Percentiles rank a stretch among this genome's conserved stretches.
phyloP scores from a whole-genome alignment of 2,329 filamentous ascomycete species.

The Scedosporium minutisporum region DNA sequence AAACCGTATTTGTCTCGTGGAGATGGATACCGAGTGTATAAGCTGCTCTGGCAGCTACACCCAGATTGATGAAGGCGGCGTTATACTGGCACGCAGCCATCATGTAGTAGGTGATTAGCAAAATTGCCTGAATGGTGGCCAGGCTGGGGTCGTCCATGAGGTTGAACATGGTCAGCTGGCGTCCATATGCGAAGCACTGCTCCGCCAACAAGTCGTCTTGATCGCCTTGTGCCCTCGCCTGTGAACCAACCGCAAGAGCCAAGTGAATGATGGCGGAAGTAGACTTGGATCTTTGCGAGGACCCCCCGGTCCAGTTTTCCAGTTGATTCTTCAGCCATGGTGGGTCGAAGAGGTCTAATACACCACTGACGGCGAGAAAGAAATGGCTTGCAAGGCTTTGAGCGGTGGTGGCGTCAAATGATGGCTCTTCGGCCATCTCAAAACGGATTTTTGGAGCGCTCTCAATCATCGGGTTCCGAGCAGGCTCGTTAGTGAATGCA shows the following conservation, averaged over 20 bases:
- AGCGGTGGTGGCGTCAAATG: not conserved
- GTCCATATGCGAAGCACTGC: not conserved
- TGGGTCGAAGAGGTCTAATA: not conserved
- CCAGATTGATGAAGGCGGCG: not conserved
- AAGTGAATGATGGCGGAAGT: not conserved
- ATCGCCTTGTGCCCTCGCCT: not conserved
- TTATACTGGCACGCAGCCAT: not conserved
- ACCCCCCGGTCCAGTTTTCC: not conserved
- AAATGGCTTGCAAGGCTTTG: not conserved
- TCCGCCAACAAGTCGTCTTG: not conserved
- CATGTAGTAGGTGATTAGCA: constrained; percentile 2
- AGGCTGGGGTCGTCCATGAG: constrained; percentile 3
- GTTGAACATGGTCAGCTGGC: not conserved
- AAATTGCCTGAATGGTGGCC: not conserved
- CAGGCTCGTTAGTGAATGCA: not conserved
- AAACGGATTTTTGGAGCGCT: not conserved
- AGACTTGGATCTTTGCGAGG: not conserved
- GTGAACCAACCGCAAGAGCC: not conserved
- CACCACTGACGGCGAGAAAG: constrained; percentile 1
- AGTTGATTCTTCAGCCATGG: not conserved
- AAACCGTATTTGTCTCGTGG: constrained; percentile 5
- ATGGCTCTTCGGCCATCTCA: not conserved
- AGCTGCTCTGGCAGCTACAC: constrained; percentile 1
- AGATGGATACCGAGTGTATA: constrained; percentile 3
- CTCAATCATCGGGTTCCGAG: not conserved